Base-by-base conservation (phyloP, 1,139 yeast species). In the Blastobotrys raffinosifermentans region DNA sequence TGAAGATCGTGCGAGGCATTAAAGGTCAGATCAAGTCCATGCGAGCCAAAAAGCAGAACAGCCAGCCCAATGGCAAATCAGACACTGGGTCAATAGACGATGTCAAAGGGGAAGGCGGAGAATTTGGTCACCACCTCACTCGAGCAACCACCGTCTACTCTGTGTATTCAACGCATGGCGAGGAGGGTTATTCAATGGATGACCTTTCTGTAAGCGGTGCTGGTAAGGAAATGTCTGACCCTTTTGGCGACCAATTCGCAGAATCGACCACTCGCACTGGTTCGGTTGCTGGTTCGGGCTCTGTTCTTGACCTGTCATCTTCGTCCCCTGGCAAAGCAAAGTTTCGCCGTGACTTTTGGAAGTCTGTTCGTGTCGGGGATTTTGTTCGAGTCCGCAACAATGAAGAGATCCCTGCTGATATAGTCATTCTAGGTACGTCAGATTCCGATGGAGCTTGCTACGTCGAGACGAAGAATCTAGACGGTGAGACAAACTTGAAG, bases 401-500 rank as follows among this genome's bases (percentile, higher is more conserved):
- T 57, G 96, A 89, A 58, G 94, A 86, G 61, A 77, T 91, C 19
- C 98, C 98, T 2, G 96, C 96, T 7, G 98, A 91, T 65, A 61
- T 89, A 25, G 71, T 86, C 13, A 65, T 89, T 20, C 56, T 91
- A 31, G 75, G 95, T 2, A 79, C 95, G 0, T 81, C 94, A 0
- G 96, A 89, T 57, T 60, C 72, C 1, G 97, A 91, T 56, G 95
- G 95, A 29, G 87, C 81, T 32, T 89, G 97, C 63, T 89, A 80
- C 54, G 79, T 89, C 29, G 97, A 91, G 61, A 91, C 98, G 1
- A 89, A 87, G 55, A 91, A 91, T 58, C 71, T 91, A 51, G 97
- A 91, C 62, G 98, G 98, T 58, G 98, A 91, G 63, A 86, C 97
- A 4, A 91, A 91, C 57, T 70, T 91, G 58, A 91, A 91, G 60